Base-by-base conservation (phyloP, 306 rosid genomes). In the Vicia villosa region DNA sequence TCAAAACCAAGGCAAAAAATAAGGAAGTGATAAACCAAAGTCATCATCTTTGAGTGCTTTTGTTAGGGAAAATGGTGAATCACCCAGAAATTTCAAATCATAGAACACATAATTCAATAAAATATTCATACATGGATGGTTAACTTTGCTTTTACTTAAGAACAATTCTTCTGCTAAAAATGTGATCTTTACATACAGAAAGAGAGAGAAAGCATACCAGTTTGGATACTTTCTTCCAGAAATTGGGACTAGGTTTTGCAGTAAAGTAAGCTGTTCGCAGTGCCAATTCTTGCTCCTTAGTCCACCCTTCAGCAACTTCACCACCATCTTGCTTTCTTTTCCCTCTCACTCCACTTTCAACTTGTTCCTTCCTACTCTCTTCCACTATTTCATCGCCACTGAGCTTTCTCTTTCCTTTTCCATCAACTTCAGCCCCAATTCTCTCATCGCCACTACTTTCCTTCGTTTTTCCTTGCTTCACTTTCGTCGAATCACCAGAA, bases 201-300 rank as follows among this genome's bases (percentile, higher is more conserved):
- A 66, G 19, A 65, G 58, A 54, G 10, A 59, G 10, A 55, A 47
- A 20, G 22, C 54, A 16, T 16, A 49, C 55, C 4, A 6, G 24
- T 49, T 49, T 17, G 24, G 55, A 2, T 7, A 46, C 7, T 46
- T 15, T 46, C 21, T n/a, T 46, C 52, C 98, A 93, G 85, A 93
- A 93, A 66, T 82, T 72, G 10, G 98, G 96, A 8, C 90, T 86
- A 4, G 97, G 98, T 75, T 81, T 90, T 30, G 86, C 85, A 40
- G 75, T 61, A 21, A 85, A 52, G 80, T 85, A 93, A 28, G 98
- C 94, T 66, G 63, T 88, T 61, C 73, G 84, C 77, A 93, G 55
- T 5, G 87, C 94, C 58, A 66, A 61, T 68, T 88, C 91, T 72
- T 93, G 97, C 61, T 93, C 96, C 68, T 73, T 80, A 13, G 90